Conservation (phyloP, 179 eudicot genomes). For the Beta macrorhiza region DNA sequence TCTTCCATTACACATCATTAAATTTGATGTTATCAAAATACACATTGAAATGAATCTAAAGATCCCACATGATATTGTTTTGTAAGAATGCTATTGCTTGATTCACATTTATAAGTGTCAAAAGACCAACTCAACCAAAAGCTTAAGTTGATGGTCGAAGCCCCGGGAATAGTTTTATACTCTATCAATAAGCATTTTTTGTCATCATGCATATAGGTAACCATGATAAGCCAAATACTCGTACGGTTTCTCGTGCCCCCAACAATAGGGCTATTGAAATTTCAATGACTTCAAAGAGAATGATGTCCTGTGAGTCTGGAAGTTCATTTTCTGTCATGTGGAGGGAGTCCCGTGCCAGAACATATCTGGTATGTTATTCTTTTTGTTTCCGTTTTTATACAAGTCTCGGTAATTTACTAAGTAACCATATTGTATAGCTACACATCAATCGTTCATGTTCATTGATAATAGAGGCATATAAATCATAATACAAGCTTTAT, state of each 20-base stretch:
- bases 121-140: too few species aligned
- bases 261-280: constrained; percentile 16
- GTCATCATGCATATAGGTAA: constrained; percentile 26
- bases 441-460: background rate
- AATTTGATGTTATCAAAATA: too few species aligned
- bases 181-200: background rate
- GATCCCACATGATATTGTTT: too few species aligned
- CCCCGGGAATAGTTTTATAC: too few species aligned
- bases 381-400: background rate
- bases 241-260: background rate
- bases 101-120: too few species aligned
- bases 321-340: constrained; percentile 27
- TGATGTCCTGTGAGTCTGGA: background rate
- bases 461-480: background rate
- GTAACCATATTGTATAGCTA: too few species aligned
- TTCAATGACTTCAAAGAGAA: constrained; percentile 2
- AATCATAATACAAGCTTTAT: background rate
- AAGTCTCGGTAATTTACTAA: background rate
- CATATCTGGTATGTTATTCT: constrained; percentile 28
- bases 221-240: constrained; percentile 15
- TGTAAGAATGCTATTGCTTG: too few species aligned
- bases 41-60: too few species aligned
- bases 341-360: constrained; percentile 14
- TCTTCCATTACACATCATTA: too few species aligned
- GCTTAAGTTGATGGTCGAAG: too few species aligned